Evolutionary conservation across 176 grass and related monocot genomes (phyloP), one percentile per base, ranked within the genome.

Genomic region (Dendrocalamus sinicus): DNA sequence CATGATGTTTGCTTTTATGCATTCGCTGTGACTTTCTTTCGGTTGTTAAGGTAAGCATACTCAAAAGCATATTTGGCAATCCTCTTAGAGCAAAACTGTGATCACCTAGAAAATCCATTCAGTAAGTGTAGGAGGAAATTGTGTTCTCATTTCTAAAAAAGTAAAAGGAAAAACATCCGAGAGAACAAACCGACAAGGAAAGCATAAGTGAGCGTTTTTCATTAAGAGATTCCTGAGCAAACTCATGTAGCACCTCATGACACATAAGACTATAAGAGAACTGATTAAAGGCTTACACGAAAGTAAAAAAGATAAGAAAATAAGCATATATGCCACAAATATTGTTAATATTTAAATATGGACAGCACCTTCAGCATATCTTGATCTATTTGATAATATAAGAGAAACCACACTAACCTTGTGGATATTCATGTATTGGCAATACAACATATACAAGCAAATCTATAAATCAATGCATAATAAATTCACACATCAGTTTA

Each of bases 1-100:
- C 95, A 98, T 98, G 79, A 98, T 98, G 78, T 95, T 95, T 75
- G 91, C 95, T 89, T 89, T 98, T 98, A 89, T 98, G 95, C 76
- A 98, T 93, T 76, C n/a, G 95, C 95, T 8, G 95, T 93, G 46
- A 98, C 93, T 88, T 92, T 98, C 93, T 95, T 95, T 66, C 95
- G 73, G 80, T 98, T 93, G 93, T 98, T 98, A 69, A 98, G 89
- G 61, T 98, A 98, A 74, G 95, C 91, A 87, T 95, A 98, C 26
- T 26, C 26, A 26, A 26, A 26, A 26, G 26, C 26, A 26, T 26
- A 26, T 86, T 98, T 92, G 35, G 95, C 95, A 62, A 98, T 82
- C 82, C 93, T 90, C 86, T 98, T 93, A 2, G 95, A 98, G 72
- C 91, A 95, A 84, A 98, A 98, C 95, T 98, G 95, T 98, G 30